phyloP scores from a whole-genome alignment of 2,329 filamentous ascomycete species.

The Colletotrichum paranaense region DNA sequence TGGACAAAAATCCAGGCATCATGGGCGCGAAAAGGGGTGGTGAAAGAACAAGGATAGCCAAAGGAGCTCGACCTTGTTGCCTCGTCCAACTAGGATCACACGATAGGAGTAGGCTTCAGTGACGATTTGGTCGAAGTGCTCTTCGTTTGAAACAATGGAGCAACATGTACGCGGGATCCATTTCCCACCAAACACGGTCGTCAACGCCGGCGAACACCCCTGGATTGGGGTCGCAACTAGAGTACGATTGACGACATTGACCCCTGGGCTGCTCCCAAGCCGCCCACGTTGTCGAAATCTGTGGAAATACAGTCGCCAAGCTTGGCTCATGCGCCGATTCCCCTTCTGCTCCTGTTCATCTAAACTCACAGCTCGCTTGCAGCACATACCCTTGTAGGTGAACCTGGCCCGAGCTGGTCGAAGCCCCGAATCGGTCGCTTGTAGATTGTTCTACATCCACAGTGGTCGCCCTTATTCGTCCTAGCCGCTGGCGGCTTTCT shows the following conservation, averaged over 20 bases:
- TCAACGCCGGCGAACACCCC: constrained; percentile 8
- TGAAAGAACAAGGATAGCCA: not conserved
- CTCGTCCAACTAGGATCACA: not conserved
- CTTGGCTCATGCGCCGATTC: constrained; percentile 24
- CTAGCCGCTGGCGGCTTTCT: not conserved
- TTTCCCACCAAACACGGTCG: constrained; percentile 1
- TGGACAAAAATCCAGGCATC: not conserved
- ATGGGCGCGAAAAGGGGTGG: constrained; percentile 17
- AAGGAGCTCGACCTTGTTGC: not conserved
- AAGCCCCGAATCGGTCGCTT: constrained; percentile 19
- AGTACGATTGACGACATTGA: constrained; percentile 29
- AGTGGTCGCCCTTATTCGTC: not conserved
- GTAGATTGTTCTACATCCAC: constrained; percentile 23
- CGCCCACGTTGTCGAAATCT: not conserved
- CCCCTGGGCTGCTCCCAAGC: constrained; percentile 3
- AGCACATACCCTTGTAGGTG: not conserved
- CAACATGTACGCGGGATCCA: not conserved
- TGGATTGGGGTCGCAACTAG: constrained; percentile 15
- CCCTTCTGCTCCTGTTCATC: constrained; percentile 31
- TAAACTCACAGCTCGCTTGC: constrained; percentile 8
- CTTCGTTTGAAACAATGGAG: constrained; percentile 20
- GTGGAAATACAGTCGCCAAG: constrained; percentile 10
- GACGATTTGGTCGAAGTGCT: constrained; percentile 6
- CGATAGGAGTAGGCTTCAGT: not conserved
- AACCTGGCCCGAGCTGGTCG: not conserved